A percentile compares a stretch with the other conserved stretches of the same genome.
Conservation (phyloP, 2,329 filamentous ascomycete species). For the Ceratocystis cubensis region DNA sequence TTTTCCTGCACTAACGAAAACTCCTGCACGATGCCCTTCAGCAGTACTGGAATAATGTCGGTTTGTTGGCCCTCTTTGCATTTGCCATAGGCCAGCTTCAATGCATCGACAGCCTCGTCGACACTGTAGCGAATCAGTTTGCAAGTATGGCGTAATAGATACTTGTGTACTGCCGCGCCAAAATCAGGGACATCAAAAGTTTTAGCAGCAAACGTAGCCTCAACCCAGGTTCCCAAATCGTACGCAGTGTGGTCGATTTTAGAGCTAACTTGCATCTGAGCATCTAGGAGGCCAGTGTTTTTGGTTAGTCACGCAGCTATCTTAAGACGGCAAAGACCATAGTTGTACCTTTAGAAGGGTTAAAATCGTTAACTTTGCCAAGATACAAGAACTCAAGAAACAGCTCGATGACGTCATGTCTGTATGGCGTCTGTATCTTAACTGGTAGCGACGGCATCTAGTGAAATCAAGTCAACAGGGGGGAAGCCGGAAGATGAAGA, state of each 20-base stretch:
- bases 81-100: neutral
- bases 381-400: constrained; percentile 3
- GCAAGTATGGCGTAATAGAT: neutral
- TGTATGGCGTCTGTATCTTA: neutral
- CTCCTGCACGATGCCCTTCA: neutral
- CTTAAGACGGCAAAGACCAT: neutral
- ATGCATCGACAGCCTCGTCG: neutral
- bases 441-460: neutral
- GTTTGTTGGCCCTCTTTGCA: neutral
- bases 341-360: neutral
- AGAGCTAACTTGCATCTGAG: neutral
- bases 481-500: neutral
- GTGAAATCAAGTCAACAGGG: neutral
- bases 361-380: neutral
- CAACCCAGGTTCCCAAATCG: neutral
- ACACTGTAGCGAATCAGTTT: neutral
- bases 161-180: neutral
- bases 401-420: neutral
- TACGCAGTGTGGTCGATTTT: neutral
- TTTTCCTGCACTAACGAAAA: neutral
- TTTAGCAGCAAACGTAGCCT: neutral
- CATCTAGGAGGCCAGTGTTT: neutral
- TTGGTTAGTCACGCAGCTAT: neutral
- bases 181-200: neutral
- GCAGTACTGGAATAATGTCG: neutral